Percentiles rank a stretch among this genome's conserved stretches.
Evolutionary conservation across 2,329 filamentous ascomycete genomes (phyloP).

Genomic region (Blastomyces silverae): DNA sequence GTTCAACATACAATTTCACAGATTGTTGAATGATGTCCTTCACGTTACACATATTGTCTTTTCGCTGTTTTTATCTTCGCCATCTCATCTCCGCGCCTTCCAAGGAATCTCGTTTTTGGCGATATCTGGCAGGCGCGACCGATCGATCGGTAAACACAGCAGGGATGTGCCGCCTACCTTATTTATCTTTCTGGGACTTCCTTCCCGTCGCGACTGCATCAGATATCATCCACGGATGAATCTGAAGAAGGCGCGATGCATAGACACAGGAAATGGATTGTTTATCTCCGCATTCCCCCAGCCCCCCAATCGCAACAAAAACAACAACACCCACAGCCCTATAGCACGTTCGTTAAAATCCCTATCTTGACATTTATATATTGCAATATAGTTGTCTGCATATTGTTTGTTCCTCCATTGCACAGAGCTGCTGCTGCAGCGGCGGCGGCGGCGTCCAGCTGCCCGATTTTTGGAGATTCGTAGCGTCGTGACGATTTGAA

Average conservation of each 20-base stretch:
- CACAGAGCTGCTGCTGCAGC: neutral
- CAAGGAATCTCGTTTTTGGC: neutral
- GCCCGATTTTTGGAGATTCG: neutral
- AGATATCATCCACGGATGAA: neutral
- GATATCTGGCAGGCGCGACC: neutral
- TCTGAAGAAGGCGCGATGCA: neutral
- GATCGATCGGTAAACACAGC: neutral
- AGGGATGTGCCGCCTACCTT: neutral
- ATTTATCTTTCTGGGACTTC: neutral
- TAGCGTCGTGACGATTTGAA: too few species aligned
- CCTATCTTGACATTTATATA: neutral
- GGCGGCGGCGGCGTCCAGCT: neutral
- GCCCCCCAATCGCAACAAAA: neutral
- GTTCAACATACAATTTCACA: neutral
- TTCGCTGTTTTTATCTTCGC: neutral
- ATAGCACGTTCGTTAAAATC: neutral
- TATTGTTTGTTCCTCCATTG: constrained; percentile 3
- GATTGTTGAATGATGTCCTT: neutral
- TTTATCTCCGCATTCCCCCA: neutral
- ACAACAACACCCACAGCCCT: constrained; percentile 1
- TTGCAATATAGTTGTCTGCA: constrained; percentile 3
- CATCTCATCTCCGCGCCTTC: neutral
- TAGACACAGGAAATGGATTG: neutral
- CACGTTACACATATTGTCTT: too few species aligned
- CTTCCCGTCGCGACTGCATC: neutral